Conservation (phyloP, 768 basidiomycete species). For the Psilocybe tampanensis region DNA sequence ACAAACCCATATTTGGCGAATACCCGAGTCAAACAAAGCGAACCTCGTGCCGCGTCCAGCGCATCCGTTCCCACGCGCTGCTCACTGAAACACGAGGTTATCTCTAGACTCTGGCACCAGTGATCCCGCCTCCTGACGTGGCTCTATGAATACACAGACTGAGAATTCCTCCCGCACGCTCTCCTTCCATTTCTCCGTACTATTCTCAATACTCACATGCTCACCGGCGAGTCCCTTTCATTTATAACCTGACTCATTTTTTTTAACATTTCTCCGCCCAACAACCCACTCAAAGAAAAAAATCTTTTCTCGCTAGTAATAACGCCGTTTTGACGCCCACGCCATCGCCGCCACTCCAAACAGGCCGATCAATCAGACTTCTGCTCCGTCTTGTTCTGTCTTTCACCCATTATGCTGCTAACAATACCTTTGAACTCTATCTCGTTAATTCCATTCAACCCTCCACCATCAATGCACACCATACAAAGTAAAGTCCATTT, state of each 20-base stretch:
- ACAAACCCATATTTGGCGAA: slow-evolving; percentile 1
- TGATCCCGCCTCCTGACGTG: slow-evolving; percentile 10
- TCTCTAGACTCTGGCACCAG: not conserved
- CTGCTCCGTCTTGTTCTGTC: not conserved
- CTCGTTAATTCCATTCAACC: not conserved
- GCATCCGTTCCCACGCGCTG: slow-evolving; percentile 10
- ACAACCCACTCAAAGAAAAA: not conserved
- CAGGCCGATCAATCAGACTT: not conserved
- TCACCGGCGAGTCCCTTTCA: not conserved
- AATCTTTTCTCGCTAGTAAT: not conserved
- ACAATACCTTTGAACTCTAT: not conserved
- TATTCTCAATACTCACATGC: not conserved
- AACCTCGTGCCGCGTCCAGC: slow-evolving; percentile 11
- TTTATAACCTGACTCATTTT: not conserved
- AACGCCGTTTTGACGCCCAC: not conserved
- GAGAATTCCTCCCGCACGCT: not conserved
- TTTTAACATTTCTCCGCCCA: not conserved
- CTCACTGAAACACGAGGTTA: slow-evolving; percentile 22
- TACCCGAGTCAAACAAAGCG: slow-evolving; percentile 7
- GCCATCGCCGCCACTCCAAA: not conserved
- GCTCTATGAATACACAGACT: not conserved
- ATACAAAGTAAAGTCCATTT: not conserved
- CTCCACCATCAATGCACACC: not conserved
- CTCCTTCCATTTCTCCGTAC: not conserved
- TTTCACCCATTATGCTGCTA: not conserved